phyloP scores from a whole-genome alignment of 2,329 filamentous ascomycete genomes.

The Zopfia rhizophila region DNA sequence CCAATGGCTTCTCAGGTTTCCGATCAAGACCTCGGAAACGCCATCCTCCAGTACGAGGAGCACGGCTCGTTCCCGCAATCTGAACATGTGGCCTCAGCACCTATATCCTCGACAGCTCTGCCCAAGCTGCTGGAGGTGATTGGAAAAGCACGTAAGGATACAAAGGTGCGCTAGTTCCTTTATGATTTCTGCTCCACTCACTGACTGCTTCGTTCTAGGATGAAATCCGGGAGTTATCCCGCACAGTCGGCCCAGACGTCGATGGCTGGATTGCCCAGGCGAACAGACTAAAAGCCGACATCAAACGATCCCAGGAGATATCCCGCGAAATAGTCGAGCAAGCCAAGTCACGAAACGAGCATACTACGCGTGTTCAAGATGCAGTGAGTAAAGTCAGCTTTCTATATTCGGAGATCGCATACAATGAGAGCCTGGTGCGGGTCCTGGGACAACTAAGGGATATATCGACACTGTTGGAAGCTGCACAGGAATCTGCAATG shows the following conservation, averaged over 20 bases:
- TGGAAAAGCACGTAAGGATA: conserved; percentile 61
- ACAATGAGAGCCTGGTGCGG: conserved; percentile 64
- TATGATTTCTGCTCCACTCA: conserved; percentile 14
- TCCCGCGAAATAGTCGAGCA: conserved; percentile 84
- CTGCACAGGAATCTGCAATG: conserved; percentile 57
- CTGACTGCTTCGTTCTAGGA: conserved; percentile 58
- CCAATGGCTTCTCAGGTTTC: conserved; percentile 43
- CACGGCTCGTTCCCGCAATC: conserved; percentile 66
- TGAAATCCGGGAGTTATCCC: conserved; percentile 80
- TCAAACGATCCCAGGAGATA: conserved; percentile 79
- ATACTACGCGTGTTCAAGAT: conserved; percentile 73
- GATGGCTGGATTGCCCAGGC: conserved; percentile 88
- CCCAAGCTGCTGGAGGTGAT: conserved; percentile 63
- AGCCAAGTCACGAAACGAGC: conserved; percentile 73
- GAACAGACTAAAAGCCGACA: conserved; percentile 84
- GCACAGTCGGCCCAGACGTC: conserved; percentile 80
- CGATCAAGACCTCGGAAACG: conserved; percentile 62
- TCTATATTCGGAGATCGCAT: conserved; percentile 68
- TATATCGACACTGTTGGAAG: conserved; percentile 61
- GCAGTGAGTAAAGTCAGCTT: conserved; percentile 64
- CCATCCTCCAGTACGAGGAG: conserved; percentile 72
- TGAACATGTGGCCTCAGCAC: conserved; percentile 64
- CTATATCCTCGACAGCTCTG: conserved; percentile 61
- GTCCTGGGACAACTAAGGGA: conserved; percentile 63
- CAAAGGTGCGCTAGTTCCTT: conserved; percentile 57